These are phyloP conservation scores for Euclidium syriacum DNA, from an alignment of 345 rosid genomes.

Conservation along the genomic window DNA sequence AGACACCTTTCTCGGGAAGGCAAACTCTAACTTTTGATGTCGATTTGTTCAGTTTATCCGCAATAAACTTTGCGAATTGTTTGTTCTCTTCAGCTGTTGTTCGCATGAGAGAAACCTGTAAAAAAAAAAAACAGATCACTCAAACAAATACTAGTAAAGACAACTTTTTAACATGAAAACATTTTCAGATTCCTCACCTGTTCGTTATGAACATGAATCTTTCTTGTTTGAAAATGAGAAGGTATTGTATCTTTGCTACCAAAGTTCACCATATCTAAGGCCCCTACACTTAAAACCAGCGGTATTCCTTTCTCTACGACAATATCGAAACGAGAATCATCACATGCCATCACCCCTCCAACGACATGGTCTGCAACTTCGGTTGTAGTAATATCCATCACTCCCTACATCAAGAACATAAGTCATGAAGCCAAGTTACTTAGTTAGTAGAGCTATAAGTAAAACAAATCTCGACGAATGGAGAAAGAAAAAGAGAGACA, in stretches of 20 bases:
- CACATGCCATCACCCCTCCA: conserved; percentile 95
- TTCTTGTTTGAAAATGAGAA: conserved; percentile 53
- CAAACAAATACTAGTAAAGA: not conserved
- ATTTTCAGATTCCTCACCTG: conserved; percentile 41
- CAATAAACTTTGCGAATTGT: conserved; percentile 67
- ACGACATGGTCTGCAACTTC: conserved; percentile 92
- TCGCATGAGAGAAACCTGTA: conserved; percentile 77
- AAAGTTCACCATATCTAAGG: conserved; percentile 94
- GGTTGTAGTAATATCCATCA: conserved; percentile 81
- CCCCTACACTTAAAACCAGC: conserved; percentile 82
- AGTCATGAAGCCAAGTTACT: not conserved
- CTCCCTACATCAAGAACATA: conserved; percentile 45
- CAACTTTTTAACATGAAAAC: not conserved
- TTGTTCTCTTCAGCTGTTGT: conserved; percentile 77
- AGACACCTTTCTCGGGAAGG: conserved; percentile 75
- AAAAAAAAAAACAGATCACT: conserved; percentile 10
- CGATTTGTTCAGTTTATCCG: conserved; percentile 69
- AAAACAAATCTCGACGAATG: not conserved
- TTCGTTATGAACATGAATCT: conserved; percentile 71
- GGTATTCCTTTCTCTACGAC: conserved; percentile 76
- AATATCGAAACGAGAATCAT: conserved; percentile 75
- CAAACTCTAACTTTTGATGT: conserved; percentile 59
- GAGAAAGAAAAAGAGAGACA: conserved; percentile 35
- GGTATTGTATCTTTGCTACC: conserved; percentile 77
- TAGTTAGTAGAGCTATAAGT: not conserved